Percentiles rank a stretch among this genome's conserved stretches.
These are phyloP conservation scores for Dryas drummondii DNA, from an alignment of 306 rosid species.

Conservation along the genomic window DNA sequence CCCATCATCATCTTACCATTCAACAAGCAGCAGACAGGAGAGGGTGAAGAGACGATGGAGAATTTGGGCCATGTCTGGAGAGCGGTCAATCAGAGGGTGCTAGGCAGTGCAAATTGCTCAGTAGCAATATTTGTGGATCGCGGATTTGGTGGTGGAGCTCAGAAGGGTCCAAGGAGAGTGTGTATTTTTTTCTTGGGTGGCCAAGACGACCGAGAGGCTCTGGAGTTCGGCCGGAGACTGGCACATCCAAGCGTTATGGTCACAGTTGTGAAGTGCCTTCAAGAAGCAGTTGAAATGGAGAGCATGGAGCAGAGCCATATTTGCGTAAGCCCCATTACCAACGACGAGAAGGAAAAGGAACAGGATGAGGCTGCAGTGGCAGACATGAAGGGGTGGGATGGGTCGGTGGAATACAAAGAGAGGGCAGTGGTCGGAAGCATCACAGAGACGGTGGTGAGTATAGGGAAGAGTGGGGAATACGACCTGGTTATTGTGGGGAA, in stretches of 20 bases:
- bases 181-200: constrained; percentile 71
- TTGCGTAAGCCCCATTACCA: background rate
- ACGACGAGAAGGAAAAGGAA: constrained; percentile 37
- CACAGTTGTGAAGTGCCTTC: constrained; percentile 44
- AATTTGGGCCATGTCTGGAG: constrained; percentile 67
- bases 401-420: constrained; percentile 45
- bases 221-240: constrained; percentile 55
- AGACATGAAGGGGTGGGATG: constrained; percentile 45
- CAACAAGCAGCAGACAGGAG: constrained; percentile 51
- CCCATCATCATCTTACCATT: constrained; percentile 67
- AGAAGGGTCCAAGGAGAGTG: constrained; percentile 21
- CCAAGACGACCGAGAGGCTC: constrained; percentile 73
- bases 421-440: constrained; percentile 36
- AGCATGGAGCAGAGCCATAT: background rate
- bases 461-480: constrained; percentile 41
- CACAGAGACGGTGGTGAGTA: constrained; percentile 45
- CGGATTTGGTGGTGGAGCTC: constrained; percentile 40
- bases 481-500: constrained; percentile 70
- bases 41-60: constrained; percentile 32
- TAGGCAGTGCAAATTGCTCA: constrained; percentile 63
- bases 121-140: constrained; percentile 75
- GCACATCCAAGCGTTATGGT: constrained; percentile 55
- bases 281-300: constrained; percentile 32
- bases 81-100: constrained; percentile 57
- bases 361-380: constrained; percentile 50